Evolutionary conservation across 1,139 yeast genomes (phyloP), one percentile per base, ranked within the genome.

Genomic region (Lodderomyces beijingensis): DNA sequence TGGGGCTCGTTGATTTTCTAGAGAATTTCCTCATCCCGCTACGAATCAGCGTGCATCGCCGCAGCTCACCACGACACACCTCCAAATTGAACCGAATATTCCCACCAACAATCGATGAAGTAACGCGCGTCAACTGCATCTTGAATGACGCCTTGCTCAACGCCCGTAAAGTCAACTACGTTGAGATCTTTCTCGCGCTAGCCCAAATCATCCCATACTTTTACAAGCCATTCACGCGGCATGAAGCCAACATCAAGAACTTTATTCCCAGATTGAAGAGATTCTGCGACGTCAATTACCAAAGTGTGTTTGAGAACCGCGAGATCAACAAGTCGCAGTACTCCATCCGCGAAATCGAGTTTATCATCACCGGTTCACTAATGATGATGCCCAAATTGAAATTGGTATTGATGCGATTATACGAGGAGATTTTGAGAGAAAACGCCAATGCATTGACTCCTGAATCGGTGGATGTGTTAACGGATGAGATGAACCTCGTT

Each of bases 91-190:
- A 89, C 53, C 69, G 77, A 32, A 70, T 87, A 1, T 87, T 89
- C 51, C 96, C 97, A 2, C 96, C 96, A 1, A 89, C 97, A 0
- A 83, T 89, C 20, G 97, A 89, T 56, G 97, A 89, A 59, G 79
- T 89, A 15, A 84, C 95, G 11, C 69, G 96, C 47, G 79, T 89
- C 26, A 88, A 88, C 51, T 85, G 95, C 51, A 78, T 89, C 4
- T 75, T 87, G 38, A 73, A 83, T 43, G 95, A 84, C 46, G 76
- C 93, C 14, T 59, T 89, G 37, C 74, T 74, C 34, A 61, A 73
- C 14, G 93, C 96, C 0, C 50, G 66, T 3, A 75, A 79, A 0
- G 75, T 57, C 50, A 96, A 96, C 3, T 77, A 74, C 41, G 42
- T 52, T n/a, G 96, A 89, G 53, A 67, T 86, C 4, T 55, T 89